phyloP scores from a whole-genome alignment of 371 early-diverging fungal species.

The Synchytrium microbalum region DNA sequence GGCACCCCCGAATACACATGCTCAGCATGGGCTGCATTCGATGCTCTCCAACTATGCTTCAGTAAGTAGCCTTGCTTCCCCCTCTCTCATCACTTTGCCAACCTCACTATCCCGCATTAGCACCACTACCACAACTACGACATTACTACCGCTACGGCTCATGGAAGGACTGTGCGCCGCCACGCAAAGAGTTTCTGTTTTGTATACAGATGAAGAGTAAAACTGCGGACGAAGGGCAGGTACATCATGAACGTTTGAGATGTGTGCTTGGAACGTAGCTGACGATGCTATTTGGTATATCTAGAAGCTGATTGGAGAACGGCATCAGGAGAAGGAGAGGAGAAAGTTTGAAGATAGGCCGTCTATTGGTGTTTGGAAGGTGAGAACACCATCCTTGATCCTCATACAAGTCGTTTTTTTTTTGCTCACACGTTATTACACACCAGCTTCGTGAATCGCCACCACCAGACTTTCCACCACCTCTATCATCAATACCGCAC shows the following conservation, averaged over 20 bases:
- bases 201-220: slow-evolving; percentile 27
- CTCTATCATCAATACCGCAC: neutral
- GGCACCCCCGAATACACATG: slow-evolving; percentile 9
- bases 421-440: neutral
- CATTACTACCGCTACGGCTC: slow-evolving; percentile 36
- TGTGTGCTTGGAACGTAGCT: too few species aligned
- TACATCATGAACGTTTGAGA: too few species aligned
- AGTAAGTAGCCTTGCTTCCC: slow-evolving; percentile 10
- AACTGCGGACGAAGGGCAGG: slow-evolving; percentile 21
- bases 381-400: slow-evolving; percentile 7
- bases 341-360: slow-evolving; percentile 24
- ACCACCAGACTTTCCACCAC: slow-evolving; percentile 27
- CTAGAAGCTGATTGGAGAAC: slow-evolving; percentile 16
- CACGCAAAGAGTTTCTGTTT: slow-evolving; percentile 30
- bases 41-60: slow-evolving; percentile 27
- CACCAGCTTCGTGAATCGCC: slow-evolving; percentile 25
- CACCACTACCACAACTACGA: slow-evolving; percentile 26
- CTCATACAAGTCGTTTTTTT: neutral
- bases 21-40: slow-evolving; percentile 22
- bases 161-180: slow-evolving; percentile 25
- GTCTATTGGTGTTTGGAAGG: slow-evolving; percentile 27
- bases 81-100: neutral
- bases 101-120: slow-evolving; percentile 5
- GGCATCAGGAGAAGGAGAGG: slow-evolving; percentile 18
- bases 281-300: neutral